Evolutionary conservation across 371 early-diverging fungal species (phyloP), one percentile per base, ranked within the genome.

Genomic region (Mortierella sp.): DNA sequence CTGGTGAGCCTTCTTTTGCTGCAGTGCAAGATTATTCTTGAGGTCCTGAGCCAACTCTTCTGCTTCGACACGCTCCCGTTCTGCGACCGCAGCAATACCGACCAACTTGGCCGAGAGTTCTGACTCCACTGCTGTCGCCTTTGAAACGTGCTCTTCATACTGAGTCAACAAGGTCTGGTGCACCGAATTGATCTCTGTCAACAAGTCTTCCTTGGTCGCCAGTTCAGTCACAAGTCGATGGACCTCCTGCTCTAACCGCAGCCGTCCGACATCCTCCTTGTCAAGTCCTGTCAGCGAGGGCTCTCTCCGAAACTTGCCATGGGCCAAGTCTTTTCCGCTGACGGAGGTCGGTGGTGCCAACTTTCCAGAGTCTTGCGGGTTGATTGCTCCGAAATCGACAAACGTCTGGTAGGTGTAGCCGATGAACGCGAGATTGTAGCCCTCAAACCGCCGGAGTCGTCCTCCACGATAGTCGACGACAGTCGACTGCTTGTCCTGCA

Each of bases 401-500:
- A 82, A 86, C 4, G 87, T 79, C 44, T 85, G 86, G 74, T 93
- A 96, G 0, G 95, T 95, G 79, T 95, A 98, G 0, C 98, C 98
- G 48, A 98, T 92, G 79, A 97, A 98, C 0, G 96, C 95, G 16
- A 96, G 90, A 74, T 95, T 94, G 82, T 92, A 91, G 49, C 95
- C 95, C 2, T 93, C 88, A 71, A 93, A 95, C 74, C 94, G 54
- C 78, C 89, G 75, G 80, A 81, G 70, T 70, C 80, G 76, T 77
- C 80, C 60, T 74, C 84, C 81, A 73, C 90, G 88, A 81, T 88
- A 87, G 82, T 90, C 81, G 75, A 80, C 82, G 41, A 86, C 87
- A 38, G 80, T 88, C 48, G 80, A 88, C 63, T 75, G 83, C 49
- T 87, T 84, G 76, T 79, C 77, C 55, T 87, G 83, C 68, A 81